Evolutionary conservation across 2,329 filamentous ascomycete species (phyloP).

Genomic region (Exophiala alcalophila): DNA sequence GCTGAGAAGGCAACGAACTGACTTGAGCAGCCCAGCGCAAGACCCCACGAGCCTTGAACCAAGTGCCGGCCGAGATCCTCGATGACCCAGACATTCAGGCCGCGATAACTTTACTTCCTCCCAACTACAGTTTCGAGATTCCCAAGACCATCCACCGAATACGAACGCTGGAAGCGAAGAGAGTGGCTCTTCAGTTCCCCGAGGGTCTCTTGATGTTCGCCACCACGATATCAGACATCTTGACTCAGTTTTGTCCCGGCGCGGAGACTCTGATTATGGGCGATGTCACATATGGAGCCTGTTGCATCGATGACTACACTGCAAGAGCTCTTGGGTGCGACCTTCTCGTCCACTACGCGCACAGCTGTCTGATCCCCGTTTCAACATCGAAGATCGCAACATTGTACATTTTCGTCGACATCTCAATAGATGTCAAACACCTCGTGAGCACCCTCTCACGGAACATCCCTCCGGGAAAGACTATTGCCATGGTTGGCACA

Average conservation of each 20-base stretch:
- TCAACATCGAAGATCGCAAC: conserved; percentile 97
- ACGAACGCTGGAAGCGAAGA: conserved; percentile 71
- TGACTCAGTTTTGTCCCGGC: conserved; percentile 88
- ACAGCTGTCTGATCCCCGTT: conserved; percentile 93
- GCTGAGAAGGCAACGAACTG: conserved; percentile 5
- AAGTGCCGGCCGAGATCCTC: conserved; percentile 82
- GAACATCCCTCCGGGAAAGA: conserved; percentile 82
- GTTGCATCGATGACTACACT: conserved; percentile 98
- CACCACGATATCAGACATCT: conserved; percentile 94
- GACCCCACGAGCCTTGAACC: conserved; percentile 78
- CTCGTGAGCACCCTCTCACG: conserved; percentile 80
- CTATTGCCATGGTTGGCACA: conserved; percentile 88
- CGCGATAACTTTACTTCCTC: conserved; percentile 79
- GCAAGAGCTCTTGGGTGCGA: conserved; percentile 92
- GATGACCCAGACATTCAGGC: conserved; percentile 81
- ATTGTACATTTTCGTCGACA: conserved; percentile 96
- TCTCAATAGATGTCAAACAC: conserved; percentile 88
- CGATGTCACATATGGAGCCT: conserved; percentile 96
- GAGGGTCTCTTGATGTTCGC: conserved; percentile 94
- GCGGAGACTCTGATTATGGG: conserved; percentile 97
- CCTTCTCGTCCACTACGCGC: conserved; percentile 91
- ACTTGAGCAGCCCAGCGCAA: conserved; percentile 60
- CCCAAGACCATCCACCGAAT: conserved; percentile 97
- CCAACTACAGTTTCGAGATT: conserved; percentile 98
- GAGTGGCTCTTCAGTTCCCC: conserved; percentile 92